phyloP scores from a whole-genome alignment of 345 rosid genomes.

The Boechera divaricarpa region DNA sequence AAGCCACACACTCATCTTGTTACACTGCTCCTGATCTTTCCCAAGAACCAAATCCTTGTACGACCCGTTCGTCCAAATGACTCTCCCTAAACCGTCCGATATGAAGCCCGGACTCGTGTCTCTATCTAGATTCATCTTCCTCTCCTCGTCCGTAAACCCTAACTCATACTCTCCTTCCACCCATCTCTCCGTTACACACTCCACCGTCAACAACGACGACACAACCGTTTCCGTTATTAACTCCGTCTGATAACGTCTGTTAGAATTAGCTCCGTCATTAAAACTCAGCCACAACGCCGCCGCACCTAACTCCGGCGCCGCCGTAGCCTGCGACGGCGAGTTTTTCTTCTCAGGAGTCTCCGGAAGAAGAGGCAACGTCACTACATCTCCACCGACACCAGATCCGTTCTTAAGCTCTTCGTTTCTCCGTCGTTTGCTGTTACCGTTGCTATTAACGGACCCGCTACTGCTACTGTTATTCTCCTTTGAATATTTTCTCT shows the following conservation, averaged over 20 bases:
- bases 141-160: slow-evolving; percentile 68
- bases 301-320: not conserved
- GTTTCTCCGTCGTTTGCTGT: slow-evolving; percentile 41
- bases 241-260: slow-evolving; percentile 17
- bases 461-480: slow-evolving; percentile 42
- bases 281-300: slow-evolving; percentile 54
- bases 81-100: slow-evolving; percentile 69
- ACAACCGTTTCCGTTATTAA: slow-evolving; percentile 31
- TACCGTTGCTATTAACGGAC: slow-evolving; percentile 39
- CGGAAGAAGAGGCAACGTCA: slow-evolving; percentile 73
- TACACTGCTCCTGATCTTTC: slow-evolving; percentile 11
- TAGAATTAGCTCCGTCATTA: slow-evolving; percentile 15
- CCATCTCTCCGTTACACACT: slow-evolving; percentile 65
- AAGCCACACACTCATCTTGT: slow-evolving; percentile 60
- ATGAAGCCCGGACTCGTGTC: slow-evolving; percentile 85
- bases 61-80: slow-evolving; percentile 71
- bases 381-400: slow-evolving; percentile 22
- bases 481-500: slow-evolving; percentile 42
- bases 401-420: slow-evolving; percentile 40
- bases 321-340: not conserved
- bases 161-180: slow-evolving; percentile 44
- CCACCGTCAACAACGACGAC: slow-evolving; percentile 65
- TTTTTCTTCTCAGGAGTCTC: slow-evolving; percentile 54
- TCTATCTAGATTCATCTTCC: slow-evolving; percentile 52
- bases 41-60: slow-evolving; percentile 58